Conservation (phyloP, 78 protist genomes). For the Dictyostelium firmibasis region DNA sequence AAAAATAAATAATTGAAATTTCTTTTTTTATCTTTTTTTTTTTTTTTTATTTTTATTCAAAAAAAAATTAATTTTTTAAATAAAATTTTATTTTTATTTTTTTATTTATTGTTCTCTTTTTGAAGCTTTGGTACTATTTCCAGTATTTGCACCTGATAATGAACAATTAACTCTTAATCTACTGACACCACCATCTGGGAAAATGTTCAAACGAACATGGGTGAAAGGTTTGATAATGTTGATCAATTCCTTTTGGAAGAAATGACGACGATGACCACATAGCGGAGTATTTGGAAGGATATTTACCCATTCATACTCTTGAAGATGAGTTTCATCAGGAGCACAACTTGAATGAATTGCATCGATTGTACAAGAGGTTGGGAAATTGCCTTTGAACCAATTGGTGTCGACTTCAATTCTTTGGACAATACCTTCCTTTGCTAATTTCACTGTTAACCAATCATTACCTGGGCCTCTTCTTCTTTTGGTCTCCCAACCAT, state of each 20-base stretch:
- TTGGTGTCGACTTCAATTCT: constrained; percentile 85
- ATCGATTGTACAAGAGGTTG: constrained; percentile 78
- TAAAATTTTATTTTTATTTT: background rate
- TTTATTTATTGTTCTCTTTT: background rate
- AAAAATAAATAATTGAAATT: too few relatives aligned
- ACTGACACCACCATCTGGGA: constrained; percentile 92
- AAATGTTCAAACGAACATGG: constrained; percentile 86
- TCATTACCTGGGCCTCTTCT: constrained; percentile 83
- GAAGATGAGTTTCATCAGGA: background rate
- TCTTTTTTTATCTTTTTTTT: too few relatives aligned
- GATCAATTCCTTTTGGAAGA: constrained; percentile 52
- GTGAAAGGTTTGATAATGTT: constrained; percentile 28
- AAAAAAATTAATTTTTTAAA: background rate
- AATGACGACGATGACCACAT: constrained; percentile 47
- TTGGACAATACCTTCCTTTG: constrained; percentile 34
- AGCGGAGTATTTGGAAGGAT: constrained; percentile 54
- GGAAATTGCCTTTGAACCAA: constrained; percentile 91
- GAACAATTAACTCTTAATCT: constrained; percentile 72
- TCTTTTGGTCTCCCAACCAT: constrained; percentile 90
- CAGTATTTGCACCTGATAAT: background rate
- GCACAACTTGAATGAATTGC: background rate
- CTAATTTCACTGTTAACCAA: constrained; percentile 81
- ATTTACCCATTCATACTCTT: constrained; percentile 8
- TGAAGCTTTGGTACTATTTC: background rate
- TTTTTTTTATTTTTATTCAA: too few relatives aligned